A percentile compares a stretch with the other conserved stretches of the same genome.
phyloP scores from a whole-genome alignment of 148 eudicot genomes.

The Cornus suecica region DNA sequence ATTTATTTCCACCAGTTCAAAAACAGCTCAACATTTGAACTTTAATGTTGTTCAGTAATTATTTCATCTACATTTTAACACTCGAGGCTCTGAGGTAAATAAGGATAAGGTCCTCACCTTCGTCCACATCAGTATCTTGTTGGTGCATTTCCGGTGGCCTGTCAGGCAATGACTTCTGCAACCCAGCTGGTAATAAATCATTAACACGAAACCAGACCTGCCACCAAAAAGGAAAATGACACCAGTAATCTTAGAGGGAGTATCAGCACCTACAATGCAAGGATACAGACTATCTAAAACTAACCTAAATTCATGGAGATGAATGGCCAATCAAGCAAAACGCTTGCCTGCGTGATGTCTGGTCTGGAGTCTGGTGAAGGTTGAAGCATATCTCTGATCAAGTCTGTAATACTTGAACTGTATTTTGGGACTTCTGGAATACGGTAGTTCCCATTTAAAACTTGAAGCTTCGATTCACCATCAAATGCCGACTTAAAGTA shows the following conservation, averaged over 20 bases:
- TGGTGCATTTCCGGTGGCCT: slow-evolving; percentile 73
- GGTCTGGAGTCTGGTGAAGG: slow-evolving; percentile 94
- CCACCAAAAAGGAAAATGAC: slow-evolving; percentile 16
- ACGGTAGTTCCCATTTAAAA: slow-evolving; percentile 92
- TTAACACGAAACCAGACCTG: slow-evolving; percentile 99
- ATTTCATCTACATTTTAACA: background rate
- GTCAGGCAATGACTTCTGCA: slow-evolving; percentile 88
- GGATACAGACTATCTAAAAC: slow-evolving; percentile 45
- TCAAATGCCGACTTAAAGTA: slow-evolving; percentile 97
- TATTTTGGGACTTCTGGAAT: slow-evolving; percentile 92
- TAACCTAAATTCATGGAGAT: slow-evolving; percentile 77
- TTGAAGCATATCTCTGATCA: slow-evolving; percentile 87
- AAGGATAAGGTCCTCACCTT: slow-evolving; percentile 43
- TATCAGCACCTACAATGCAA: slow-evolving; percentile 35
- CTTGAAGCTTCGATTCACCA: slow-evolving; percentile 97
- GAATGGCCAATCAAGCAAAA: slow-evolving; percentile 83
- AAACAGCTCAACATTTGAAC: background rate
- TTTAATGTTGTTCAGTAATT: too few species aligned
- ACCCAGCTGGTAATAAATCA: slow-evolving; percentile 67
- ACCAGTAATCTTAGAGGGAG: slow-evolving; percentile 17
- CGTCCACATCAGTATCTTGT: slow-evolving; percentile 31
- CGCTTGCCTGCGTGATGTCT: slow-evolving; percentile 99
- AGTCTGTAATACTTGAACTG: slow-evolving; percentile 62
- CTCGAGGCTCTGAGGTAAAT: background rate
- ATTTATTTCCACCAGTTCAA: background rate